A percentile compares a stretch with the other conserved stretches of the same genome.
phyloP scores from a whole-genome alignment of 345 rosid genomes.

The Ceriops zippeliana region DNA sequence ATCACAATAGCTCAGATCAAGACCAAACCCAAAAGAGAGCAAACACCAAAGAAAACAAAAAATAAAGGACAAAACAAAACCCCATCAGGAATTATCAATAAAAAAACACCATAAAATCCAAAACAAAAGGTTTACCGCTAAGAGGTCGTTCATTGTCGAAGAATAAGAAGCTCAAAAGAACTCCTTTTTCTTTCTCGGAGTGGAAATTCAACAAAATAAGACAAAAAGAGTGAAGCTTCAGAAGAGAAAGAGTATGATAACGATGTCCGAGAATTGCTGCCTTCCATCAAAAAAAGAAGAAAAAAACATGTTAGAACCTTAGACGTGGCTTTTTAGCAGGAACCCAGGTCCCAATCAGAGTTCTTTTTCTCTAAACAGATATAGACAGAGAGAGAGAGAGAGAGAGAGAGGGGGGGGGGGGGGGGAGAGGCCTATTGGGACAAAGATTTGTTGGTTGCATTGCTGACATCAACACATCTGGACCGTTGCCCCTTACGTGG shows the following conservation, averaged over 20 bases:
- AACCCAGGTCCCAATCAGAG: constrained; percentile 5
- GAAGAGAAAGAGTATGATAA: too few species aligned
- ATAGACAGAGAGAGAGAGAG: not conserved
- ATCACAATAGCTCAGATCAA: constrained; percentile 17
- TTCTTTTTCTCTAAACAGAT: not conserved
- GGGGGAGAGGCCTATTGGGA: too few species aligned
- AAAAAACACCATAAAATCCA: not conserved
- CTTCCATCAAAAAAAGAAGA: not conserved
- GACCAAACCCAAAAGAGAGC: constrained; percentile 15
- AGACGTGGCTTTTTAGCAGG: not conserved
- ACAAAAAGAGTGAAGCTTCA: too few species aligned
- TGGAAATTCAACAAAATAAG: too few species aligned
- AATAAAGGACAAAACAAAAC: not conserved
- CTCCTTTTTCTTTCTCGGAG: constrained; percentile 8
- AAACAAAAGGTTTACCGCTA: constrained; percentile 44
- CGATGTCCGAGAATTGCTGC: too few species aligned
- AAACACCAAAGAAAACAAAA: constrained; percentile 4
- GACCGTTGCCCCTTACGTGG: too few species aligned
- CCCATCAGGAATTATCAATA: not conserved
- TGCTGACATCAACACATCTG: too few species aligned
- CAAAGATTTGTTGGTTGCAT: too few species aligned
- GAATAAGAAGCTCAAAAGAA: constrained; percentile 20
- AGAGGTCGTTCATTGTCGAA: constrained; percentile 72
- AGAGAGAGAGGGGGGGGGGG: not conserved
- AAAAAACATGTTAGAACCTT: not conserved